Percentiles rank a stretch among this genome's conserved stretches.
Evolutionary conservation across 305 asterid genomes (phyloP).

Genomic region (Ajuga reptans): DNA sequence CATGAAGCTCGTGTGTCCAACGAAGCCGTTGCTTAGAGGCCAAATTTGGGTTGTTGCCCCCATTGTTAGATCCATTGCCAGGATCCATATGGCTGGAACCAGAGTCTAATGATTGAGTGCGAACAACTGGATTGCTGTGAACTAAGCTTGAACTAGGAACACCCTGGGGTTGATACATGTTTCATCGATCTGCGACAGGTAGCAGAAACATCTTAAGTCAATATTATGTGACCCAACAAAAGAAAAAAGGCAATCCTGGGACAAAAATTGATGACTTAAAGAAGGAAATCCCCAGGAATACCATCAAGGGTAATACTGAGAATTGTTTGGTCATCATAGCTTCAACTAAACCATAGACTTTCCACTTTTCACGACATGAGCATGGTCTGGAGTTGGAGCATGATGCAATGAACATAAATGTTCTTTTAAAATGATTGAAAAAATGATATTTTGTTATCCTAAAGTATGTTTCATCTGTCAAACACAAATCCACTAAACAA

Average conservation of each 20-base stretch:
- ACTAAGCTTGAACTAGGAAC: slow-evolving; percentile 44
- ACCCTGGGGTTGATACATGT: slow-evolving; percentile 34
- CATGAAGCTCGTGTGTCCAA: slow-evolving; percentile 87
- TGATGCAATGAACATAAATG: neutral
- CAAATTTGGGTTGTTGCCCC: slow-evolving; percentile 40
- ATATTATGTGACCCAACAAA: slow-evolving; percentile 7
- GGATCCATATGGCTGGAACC: slow-evolving; percentile 46
- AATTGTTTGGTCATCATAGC: neutral
- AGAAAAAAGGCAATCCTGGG: neutral
- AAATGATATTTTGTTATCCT: neutral
- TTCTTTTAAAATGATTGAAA: neutral
- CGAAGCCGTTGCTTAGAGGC: slow-evolving; percentile 83
- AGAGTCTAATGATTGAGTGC: slow-evolving; percentile 36
- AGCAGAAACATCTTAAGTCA: neutral
- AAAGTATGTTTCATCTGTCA: neutral
- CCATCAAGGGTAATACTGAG: neutral
- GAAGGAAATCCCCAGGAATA: slow-evolving; percentile 5
- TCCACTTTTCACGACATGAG: neutral
- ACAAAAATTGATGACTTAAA: neutral
- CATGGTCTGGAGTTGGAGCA: neutral
- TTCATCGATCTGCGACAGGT: slow-evolving; percentile 30
- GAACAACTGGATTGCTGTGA: slow-evolving; percentile 28
- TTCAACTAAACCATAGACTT: neutral
- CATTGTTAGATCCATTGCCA: slow-evolving; percentile 36
- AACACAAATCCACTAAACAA: neutral